Evolutionary conservation across 169 alveolate genomes (phyloP), one percentile per base, ranked within the genome.

Genomic region (Plasmodium vivax): DNA sequence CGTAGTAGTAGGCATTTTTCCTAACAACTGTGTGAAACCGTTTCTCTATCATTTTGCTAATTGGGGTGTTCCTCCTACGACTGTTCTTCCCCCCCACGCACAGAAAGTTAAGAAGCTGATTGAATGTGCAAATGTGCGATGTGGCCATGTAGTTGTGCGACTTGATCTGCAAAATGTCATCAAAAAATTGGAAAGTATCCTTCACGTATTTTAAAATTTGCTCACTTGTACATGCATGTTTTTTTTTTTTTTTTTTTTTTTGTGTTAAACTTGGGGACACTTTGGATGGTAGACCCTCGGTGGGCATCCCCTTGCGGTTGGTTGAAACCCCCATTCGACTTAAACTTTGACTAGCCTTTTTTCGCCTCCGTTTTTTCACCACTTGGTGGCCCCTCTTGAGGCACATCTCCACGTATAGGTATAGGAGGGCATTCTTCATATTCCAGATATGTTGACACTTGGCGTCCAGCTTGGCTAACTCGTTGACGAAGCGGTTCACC

Each of bases 71-170:
- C 19, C 73, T 38, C 19, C 12, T 73, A 84, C 2, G 45, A 72
- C 3, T n/a, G 58, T 19, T 73, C 14, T 32, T 54, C 68, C n/a
- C 56, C 43, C 41, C 19, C 68, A 19, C 32, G n/a, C 82, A 77
- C 12, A 87, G 32, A 87, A 77, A 77, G 16, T 36, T 47, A 9
- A 80, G 23, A 73, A 68, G 77, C 38, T 79, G 82, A 32, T 51
- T 56, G 58, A 90, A 79, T 3, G 38, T 90, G 68, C 72, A 51
- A 19, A 90, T 47, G 74, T 90, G 84, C 19, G 94, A 90, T 10
- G 85, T 47, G 73, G 83, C 94, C 94, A 90, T 80, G 72, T 90
- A 90, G 73, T 90, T 90, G 41, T 90, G 19, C 27, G 94, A 36
- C 82, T 90, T 77, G 54, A 45, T 9, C 34, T 90, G 91, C 74